phyloP scores from a whole-genome alignment of 2,329 filamentous ascomycete genomes.

The Diaporthe ampelina region DNA sequence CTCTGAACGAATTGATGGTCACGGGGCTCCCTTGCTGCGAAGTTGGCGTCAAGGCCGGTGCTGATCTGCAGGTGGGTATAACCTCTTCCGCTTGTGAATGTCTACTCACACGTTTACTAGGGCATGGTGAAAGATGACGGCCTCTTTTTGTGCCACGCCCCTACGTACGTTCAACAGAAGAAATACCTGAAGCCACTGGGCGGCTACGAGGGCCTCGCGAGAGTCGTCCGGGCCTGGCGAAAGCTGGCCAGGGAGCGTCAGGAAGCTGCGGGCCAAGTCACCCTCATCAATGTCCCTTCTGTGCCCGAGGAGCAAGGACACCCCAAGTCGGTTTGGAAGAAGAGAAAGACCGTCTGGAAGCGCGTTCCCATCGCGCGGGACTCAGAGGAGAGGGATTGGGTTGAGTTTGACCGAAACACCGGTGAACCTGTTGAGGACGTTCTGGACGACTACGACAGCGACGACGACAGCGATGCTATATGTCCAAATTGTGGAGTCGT shows the following conservation, averaged over 20 bases:
- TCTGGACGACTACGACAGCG: constrained; percentile 39
- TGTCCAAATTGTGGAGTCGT: constrained; percentile 42
- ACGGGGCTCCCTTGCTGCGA: constrained; percentile 67
- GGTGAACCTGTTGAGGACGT: constrained; percentile 38
- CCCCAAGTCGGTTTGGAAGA: constrained; percentile 56
- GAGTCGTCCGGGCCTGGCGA: constrained; percentile 62
- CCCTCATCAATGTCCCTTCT: constrained; percentile 49
- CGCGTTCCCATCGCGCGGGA: constrained; percentile 60
- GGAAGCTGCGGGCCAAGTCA: constrained; percentile 11
- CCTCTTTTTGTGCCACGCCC: constrained; percentile 61
- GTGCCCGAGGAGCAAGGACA: constrained; percentile 59
- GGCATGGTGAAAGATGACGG: constrained; percentile 68
- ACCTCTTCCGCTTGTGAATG: background rate
- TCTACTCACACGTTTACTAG: background rate
- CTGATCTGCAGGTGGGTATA: constrained; percentile 56
- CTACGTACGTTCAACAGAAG: constrained; percentile 58
- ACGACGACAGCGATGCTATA: constrained; percentile 40
- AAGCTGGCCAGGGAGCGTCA: constrained; percentile 44
- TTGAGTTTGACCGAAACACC: constrained; percentile 56
- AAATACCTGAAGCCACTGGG: constrained; percentile 56
- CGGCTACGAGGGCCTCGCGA: constrained; percentile 56
- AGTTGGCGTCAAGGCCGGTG: constrained; percentile 60
- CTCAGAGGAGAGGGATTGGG: constrained; percentile 59
- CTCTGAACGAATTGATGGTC: constrained; percentile 65
- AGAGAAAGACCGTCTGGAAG: constrained; percentile 66